Evolutionary conservation across 108 stramenopile genomes (phyloP).

Genomic region (Nannochloropsis gaditana): DNA sequence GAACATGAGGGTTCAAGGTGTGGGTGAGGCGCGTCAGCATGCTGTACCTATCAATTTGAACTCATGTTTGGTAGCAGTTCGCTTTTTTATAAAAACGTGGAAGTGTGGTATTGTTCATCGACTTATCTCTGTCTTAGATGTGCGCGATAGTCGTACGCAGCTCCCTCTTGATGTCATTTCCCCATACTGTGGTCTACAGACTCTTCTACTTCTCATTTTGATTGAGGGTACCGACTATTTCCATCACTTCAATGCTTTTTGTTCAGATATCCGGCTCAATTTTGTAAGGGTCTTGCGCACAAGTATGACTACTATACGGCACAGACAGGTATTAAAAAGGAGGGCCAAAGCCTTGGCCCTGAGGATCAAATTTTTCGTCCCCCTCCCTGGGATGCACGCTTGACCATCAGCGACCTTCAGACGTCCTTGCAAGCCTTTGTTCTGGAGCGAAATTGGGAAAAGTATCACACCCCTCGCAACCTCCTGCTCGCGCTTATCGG

Average conservation of each 20-base stretch:
- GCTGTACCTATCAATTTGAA: too few relatives aligned
- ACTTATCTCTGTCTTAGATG: too few relatives aligned
- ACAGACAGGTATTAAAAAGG: neutral
- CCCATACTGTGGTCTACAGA: too few relatives aligned
- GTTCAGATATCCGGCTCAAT: neutral
- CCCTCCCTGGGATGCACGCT: neutral
- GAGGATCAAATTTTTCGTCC: neutral
- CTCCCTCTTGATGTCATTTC: too few relatives aligned
- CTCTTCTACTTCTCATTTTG: too few relatives aligned
- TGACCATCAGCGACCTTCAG: neutral
- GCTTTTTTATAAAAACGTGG: too few relatives aligned
- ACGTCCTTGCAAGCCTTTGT: neutral
- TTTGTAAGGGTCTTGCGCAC: neutral
- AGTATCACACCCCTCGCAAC: slow-evolving; percentile 22
- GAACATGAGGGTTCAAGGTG: neutral
- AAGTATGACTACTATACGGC: slow-evolving; percentile 4
- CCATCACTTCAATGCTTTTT: neutral
- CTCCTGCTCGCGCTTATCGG: neutral
- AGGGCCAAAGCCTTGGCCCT: neutral
- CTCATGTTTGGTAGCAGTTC: too few relatives aligned
- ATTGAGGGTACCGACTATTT: too few relatives aligned
- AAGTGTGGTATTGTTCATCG: too few relatives aligned
- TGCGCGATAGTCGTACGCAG: too few relatives aligned
- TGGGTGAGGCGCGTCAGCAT: neutral
- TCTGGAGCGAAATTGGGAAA: neutral